A percentile compares a stretch with the other conserved stretches of the same genome.
Conservation (phyloP, 345 rosid species). For the Eutrema japonicum region DNA sequence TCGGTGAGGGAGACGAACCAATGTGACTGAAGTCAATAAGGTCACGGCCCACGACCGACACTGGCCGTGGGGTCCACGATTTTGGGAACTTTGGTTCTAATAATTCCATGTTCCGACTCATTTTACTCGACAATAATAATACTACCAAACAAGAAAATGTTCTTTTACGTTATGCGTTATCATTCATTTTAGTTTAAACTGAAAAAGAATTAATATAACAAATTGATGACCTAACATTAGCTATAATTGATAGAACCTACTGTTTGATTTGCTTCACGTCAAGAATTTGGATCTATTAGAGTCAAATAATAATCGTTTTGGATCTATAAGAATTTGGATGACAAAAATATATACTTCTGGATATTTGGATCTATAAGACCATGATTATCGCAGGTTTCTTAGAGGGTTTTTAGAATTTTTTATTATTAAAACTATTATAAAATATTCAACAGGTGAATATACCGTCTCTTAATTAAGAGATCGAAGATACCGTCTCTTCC, state of each 20-base stretch:
- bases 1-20: constrained; percentile 30
- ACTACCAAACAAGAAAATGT: constrained; percentile 6
- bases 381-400: too few species aligned
- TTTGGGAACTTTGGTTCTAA: constrained; percentile 26
- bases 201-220: not conserved
- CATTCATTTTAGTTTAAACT: not conserved
- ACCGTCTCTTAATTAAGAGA: too few species aligned
- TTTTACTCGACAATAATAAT: constrained; percentile 12
- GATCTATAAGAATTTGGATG: too few species aligned
- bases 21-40: constrained; percentile 26
- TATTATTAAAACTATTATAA: too few species aligned
- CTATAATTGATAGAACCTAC: not conserved
- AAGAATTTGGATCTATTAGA: not conserved
- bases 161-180: constrained; percentile 15
- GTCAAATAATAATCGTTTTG: not conserved
- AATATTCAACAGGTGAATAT: too few species aligned
- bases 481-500: too few species aligned
- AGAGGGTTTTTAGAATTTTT: too few species aligned
- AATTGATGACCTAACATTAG: not conserved
- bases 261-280: constrained; percentile 4
- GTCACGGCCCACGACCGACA: constrained; percentile 36
- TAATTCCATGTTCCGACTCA: constrained; percentile 17
- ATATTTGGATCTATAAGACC: too few species aligned
- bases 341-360: too few species aligned
- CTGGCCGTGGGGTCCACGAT: constrained; percentile 30